Conservation (phyloP, 495 filamentous ascomycete genomes). For the Penicillium turbatum region DNA sequence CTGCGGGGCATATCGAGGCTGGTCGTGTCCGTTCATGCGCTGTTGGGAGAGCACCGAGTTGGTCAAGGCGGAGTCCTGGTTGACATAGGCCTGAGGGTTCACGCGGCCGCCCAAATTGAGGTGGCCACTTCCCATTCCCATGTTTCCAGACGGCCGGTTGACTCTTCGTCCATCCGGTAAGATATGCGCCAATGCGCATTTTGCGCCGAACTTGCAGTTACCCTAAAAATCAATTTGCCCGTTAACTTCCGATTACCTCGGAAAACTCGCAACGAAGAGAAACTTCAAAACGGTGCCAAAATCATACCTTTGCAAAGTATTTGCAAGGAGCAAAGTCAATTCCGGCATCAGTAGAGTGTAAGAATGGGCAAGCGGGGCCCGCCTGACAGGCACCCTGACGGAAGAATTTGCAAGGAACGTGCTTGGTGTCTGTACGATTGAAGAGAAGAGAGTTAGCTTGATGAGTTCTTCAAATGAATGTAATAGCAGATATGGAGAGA, state of each 20-base stretch:
- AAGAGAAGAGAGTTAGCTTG: conserved; percentile 15
- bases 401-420: conserved; percentile 99
- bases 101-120: conserved; percentile 69
- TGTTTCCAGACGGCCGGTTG: conserved; percentile 54
- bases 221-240: conserved; percentile 51
- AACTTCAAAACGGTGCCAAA: background rate
- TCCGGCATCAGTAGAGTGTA: conserved; percentile 77
- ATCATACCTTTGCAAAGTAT: conserved; percentile 90
- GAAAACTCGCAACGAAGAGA: background rate
- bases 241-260: conserved; percentile 6
- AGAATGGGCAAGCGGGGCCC: conserved; percentile 91
- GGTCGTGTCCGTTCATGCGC: conserved; percentile 47
- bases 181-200: conserved; percentile 94
- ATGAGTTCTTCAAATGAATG: background rate
- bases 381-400: conserved; percentile 94
- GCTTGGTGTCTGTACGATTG: conserved; percentile 71
- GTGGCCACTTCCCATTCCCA: conserved; percentile 47
- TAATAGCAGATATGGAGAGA: background rate
- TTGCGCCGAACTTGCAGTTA: conserved; percentile 97
- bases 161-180: conserved; percentile 89
- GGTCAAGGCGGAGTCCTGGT: conserved; percentile 70
- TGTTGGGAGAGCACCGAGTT: conserved; percentile 78
- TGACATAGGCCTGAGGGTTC: conserved; percentile 61
- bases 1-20: conserved; percentile 36
- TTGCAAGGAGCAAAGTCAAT: conserved; percentile 87